Evolutionary conservation across 768 basidiomycete genomes (phyloP).

Genomic region (Rhodocollybia butyracea): DNA sequence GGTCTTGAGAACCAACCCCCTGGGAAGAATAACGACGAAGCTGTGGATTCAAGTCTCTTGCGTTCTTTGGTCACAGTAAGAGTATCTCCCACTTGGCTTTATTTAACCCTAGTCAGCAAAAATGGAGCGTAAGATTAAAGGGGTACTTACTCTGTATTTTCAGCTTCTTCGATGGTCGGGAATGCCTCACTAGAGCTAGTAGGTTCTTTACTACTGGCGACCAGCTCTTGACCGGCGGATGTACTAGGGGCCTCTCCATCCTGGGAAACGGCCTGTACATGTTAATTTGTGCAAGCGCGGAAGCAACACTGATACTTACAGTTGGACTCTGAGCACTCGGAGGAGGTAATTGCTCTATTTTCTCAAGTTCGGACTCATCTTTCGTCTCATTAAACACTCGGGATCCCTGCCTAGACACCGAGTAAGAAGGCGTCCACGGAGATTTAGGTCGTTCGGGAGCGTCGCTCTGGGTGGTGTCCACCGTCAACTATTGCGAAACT

Average conservation of each 20-base stretch:
- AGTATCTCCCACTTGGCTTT: constrained; percentile 7
- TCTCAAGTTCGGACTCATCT: constrained; percentile 9
- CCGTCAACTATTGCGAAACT: neutral
- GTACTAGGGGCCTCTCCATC: no score
- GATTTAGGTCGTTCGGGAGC: constrained; percentile 24
- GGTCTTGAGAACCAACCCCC: constrained; percentile 51
- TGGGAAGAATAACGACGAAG: constrained; percentile 57
- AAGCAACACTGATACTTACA: no score
- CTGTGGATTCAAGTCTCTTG: constrained; percentile 46
- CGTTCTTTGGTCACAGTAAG: constrained; percentile 22
- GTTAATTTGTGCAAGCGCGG: no score
- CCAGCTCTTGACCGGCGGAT: no score
- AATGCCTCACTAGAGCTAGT: neutral
- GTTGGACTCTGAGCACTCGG: neutral
- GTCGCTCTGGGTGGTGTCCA: constrained; percentile 1
- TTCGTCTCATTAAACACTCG: neutral
- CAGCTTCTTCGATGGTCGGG: neutral
- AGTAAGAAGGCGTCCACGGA: constrained; percentile 33
- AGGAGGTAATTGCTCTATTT: constrained; percentile 14
- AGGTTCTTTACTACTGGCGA: neutral
- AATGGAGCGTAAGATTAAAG: neutral
- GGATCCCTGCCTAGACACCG: constrained; percentile 29
- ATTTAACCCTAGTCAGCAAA: neutral
- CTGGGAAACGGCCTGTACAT: no score
- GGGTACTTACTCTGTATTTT: neutral